Base-by-base conservation (phyloP, 768 basidiomycete species). In the Pulveroboletus sp. region DNA sequence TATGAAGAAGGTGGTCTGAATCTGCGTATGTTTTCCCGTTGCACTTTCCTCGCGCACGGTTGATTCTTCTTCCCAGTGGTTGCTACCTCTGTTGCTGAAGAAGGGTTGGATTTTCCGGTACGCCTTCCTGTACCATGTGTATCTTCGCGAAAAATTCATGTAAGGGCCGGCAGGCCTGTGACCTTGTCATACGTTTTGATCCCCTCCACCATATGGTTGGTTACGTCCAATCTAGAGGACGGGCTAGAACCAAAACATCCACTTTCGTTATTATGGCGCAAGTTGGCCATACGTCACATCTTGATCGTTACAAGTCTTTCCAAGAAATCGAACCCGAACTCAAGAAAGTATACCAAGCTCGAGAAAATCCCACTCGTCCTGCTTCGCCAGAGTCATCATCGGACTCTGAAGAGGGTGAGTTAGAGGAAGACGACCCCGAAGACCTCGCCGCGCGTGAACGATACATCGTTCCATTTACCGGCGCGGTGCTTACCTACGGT, bases 91-190 rank as follows among this genome's bases (percentile, higher is more conserved):
- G 90, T 94, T 13, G 93, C 90, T 0, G 93, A 95, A 66, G 93
- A 95, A 71, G 93, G 93, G 0, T 76, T 95, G 16, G 92, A 95
- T 64, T 91, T 95, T 69, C 87, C 86, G 20, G 85, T 87, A 60
- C 46, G 79, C 67, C 33, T 36, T 32, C 14, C 39, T 24, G 12
- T 35, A 45, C 29, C 16, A 25, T 27, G 41, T 38, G 16, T 21
- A 24, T 27, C 29, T 24, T 29, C 32, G 19, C 12, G 9, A 38
- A 40, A 23, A 7, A 14, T 39, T 51, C 23, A 56, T 51, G 25
- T 17, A 41, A 24, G 31, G 23, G n/a, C 45, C n/a, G 21, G n/a
- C 33, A 90, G 87, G 85, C 85, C 11, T 94, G 91, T 64, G 87
- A 91, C 60, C 73, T 94, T 8, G 88, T 93, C 38, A 76, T 94